Percentiles rank a stretch among this genome's conserved stretches.
Conservation (phyloP, 2,329 filamentous ascomycete genomes). For the Curvularia eragrostidis region DNA sequence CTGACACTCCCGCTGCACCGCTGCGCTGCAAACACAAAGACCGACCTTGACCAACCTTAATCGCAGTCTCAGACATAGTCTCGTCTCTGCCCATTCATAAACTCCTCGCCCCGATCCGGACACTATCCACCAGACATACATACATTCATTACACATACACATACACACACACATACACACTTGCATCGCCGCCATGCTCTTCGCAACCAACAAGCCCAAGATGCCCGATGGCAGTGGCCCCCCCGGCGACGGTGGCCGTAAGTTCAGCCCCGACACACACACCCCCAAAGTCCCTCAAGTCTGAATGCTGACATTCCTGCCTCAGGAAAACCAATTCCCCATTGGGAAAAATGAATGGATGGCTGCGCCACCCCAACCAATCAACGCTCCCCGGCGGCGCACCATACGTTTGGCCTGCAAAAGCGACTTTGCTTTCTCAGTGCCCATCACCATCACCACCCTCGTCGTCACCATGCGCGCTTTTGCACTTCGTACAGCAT, state of each 20-base stretch:
- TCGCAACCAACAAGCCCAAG: slow-evolving; percentile 27
- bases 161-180: neutral
- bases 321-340: slow-evolving; percentile 26
- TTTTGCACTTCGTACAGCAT: slow-evolving; percentile 11
- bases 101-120: slow-evolving; percentile 14
- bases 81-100: slow-evolving; percentile 26
- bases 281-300: neutral
- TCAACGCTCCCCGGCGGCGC: slow-evolving; percentile 21
- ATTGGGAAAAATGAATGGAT: slow-evolving; percentile 25
- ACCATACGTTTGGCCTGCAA: slow-evolving; percentile 31
- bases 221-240: neutral
- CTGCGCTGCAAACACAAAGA: slow-evolving; percentile 18
- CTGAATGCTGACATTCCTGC: slow-evolving; percentile 12
- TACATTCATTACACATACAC: neutral
- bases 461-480: slow-evolving; percentile 1
- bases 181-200: slow-evolving; percentile 3
- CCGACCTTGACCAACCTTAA: slow-evolving; percentile 21
- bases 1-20: slow-evolving; percentile 27
- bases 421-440: slow-evolving; percentile 8
- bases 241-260: slow-evolving; percentile 33
- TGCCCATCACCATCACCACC: slow-evolving; percentile 8
- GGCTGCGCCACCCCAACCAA: slow-evolving; percentile 22
- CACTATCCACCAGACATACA: neutral
- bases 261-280: slow-evolving; percentile 15
- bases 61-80: slow-evolving; percentile 32